Evolutionary conservation across 1,284 basidiomycete genomes (phyloP), one percentile per base, ranked within the genome.

Genomic region (Leccinum pseudoinsigne): DNA sequence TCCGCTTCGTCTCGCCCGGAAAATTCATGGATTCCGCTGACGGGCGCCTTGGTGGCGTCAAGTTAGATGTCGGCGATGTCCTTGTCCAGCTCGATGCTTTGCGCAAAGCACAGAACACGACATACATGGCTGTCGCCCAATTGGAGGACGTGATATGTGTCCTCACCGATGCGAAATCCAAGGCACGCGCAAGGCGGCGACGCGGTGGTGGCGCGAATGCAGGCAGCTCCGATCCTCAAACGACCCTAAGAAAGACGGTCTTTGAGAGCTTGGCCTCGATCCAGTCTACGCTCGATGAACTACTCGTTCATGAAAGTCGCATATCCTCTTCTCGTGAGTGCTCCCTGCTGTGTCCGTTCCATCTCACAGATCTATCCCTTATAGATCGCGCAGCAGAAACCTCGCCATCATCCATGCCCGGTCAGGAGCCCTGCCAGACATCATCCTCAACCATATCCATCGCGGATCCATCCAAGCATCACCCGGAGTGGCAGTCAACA

Each of bases 221-320:
- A 16, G 63, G 60, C 6, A 45, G 12, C 9, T 14, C 34, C 8
- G 56, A 59, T 6, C 4, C 34, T 5, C 55, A 3, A n/a, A 28
- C 23, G 2, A 38, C 36, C 6, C 47, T 54, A 0, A 60, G 65
- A 12, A 59, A 40, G 51, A 63, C 65, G 11, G 62, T 69, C 28
- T 2, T 66, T 4, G 60, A 72, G 51, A 63, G 55, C 14, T 36
- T 75, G n/a, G 62, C 65, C 14, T 62, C 63, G 16, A 69, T 74
- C 42, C 71, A 69, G 56, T 62, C 64, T 56, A 62, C 68, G n/a
- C 54, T 75, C 26, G 63, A 71, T 9, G 47, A 59, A 11, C 21
- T 72, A 3, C 60, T 74, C 23, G 10, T 34, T 34, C 72, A 61
- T 31, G 55, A 61, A 26, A 31, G 58, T 16, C 31, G 28, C 7